These are phyloP conservation scores for Pistacia vera DNA, from an alignment of 345 rosid genomes.

Conservation along the genomic window DNA sequence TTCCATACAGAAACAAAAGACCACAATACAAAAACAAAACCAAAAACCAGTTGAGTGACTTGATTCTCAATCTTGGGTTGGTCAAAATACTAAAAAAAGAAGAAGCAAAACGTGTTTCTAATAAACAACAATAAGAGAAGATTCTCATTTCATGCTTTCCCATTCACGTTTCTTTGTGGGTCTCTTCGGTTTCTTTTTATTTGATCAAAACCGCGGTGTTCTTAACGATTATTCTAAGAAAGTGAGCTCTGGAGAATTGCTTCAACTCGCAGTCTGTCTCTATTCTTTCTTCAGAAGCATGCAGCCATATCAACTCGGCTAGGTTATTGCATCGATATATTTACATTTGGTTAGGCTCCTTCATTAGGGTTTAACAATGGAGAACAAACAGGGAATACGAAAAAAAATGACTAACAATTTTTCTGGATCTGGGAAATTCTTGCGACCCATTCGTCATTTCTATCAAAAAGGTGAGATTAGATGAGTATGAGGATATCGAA, in stretches of 20 bases:
- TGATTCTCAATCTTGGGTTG: too few species aligned
- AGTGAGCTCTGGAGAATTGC: background rate
- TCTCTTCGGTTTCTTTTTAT: background rate
- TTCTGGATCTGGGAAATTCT: background rate
- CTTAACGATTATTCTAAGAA: background rate
- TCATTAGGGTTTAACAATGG: background rate
- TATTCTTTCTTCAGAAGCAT: background rate
- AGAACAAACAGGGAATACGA: background rate
- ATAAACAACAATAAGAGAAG: background rate
- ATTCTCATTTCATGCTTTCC: background rate
- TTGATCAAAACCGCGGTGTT: conserved; percentile 2
- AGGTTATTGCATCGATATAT: background rate
- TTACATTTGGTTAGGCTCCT: too few species aligned
- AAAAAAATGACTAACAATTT: background rate
- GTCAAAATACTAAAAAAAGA: too few species aligned
- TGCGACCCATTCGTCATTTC: conserved; percentile 7
- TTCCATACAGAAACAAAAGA: too few species aligned
- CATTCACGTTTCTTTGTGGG: background rate
- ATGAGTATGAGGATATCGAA: background rate
- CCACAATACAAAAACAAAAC: background rate
- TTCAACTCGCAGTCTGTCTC: background rate
- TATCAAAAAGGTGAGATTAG: conserved; percentile 9
- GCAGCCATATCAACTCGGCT: background rate
- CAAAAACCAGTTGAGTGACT: background rate
- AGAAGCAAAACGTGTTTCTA: too few species aligned